phyloP scores from a whole-genome alignment of 1,284 basidiomycete species.

The Ganoderma sp. region DNA sequence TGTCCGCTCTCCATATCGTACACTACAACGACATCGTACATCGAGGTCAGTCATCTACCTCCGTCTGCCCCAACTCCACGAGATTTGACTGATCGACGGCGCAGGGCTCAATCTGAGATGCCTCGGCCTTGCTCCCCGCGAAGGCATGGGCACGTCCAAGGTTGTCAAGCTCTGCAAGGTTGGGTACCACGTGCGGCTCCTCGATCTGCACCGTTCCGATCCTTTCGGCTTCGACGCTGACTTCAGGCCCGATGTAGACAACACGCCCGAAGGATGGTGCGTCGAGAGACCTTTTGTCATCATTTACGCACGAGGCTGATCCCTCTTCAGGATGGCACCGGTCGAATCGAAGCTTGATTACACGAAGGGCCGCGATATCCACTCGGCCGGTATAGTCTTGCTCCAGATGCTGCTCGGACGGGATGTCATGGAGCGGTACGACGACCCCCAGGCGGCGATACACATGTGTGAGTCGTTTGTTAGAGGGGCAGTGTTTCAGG shows the following conservation, averaged over 20 bases:
- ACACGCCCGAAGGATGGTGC: slow-evolving; percentile 67
- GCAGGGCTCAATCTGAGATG: slow-evolving; percentile 60
- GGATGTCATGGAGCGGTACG: slow-evolving; percentile 58
- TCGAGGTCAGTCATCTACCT: slow-evolving; percentile 50
- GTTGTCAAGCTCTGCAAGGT: slow-evolving; percentile 69
- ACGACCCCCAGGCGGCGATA: slow-evolving; percentile 43
- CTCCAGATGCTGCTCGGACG: slow-evolving; percentile 79
- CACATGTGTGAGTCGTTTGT: slow-evolving; percentile 33
- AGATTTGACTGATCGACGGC: background rate
- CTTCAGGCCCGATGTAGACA: slow-evolving; percentile 47
- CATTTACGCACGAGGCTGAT: background rate
- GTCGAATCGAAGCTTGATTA: slow-evolving; percentile 74
- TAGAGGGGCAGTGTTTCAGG: background rate
- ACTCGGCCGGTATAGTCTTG: slow-evolving; percentile 73
- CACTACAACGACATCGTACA: slow-evolving; percentile 70
- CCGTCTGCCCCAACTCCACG: background rate
- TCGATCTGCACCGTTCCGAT: slow-evolving; percentile 78
- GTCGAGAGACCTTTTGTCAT: slow-evolving; percentile 20
- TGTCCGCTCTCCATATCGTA: slow-evolving; percentile 67
- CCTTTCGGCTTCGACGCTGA: slow-evolving; percentile 57
- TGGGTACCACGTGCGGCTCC: slow-evolving; percentile 65
- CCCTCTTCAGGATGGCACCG: slow-evolving; percentile 63
- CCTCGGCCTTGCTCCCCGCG: slow-evolving; percentile 61
- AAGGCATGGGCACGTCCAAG: slow-evolving; percentile 57
- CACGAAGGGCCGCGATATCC: slow-evolving; percentile 74